phyloP scores from a whole-genome alignment of 441 rosid genomes.

The Arabidopsis hybrid region DNA sequence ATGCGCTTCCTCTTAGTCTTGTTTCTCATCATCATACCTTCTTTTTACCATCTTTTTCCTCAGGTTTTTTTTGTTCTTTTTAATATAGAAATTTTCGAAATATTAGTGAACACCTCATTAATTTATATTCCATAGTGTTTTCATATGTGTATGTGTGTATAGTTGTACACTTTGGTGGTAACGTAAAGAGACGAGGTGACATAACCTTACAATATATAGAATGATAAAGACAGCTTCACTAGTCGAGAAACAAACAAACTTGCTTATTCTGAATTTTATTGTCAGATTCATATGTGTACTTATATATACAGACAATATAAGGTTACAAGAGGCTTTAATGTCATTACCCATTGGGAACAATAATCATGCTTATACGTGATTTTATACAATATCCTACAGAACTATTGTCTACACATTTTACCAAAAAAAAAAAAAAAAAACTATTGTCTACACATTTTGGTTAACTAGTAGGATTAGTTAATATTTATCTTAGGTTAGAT shows the following conservation, averaged over 20 bases:
- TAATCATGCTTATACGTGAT: conserved; percentile 17
- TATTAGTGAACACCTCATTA: conserved; percentile 1
- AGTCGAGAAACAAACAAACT: conserved; percentile 13
- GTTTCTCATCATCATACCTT: conserved; percentile 40
- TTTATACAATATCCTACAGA: conserved; percentile 22
- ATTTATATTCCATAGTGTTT: not conserved
- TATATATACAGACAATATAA: conserved; percentile 20
- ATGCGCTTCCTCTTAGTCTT: conserved; percentile 47
- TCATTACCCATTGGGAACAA: not conserved
- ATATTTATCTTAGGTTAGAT: conserved; percentile 26
- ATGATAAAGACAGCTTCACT: conserved; percentile 29
- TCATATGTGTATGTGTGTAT: not conserved
- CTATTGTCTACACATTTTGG: conserved; percentile 21
- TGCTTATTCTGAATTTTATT: conserved; percentile 15
- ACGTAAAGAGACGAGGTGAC: conserved; percentile 11
- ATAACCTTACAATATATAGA: conserved; percentile 6
- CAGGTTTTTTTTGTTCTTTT: not conserved
- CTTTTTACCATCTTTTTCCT: conserved; percentile 15
- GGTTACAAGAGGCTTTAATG: conserved; percentile 23
- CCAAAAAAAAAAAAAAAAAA: too few species aligned
- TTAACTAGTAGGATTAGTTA: conserved; percentile 19
- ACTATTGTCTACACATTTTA: too few species aligned
- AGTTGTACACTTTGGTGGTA: not conserved
- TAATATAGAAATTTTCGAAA: not conserved
- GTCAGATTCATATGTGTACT: conserved; percentile 31